These are phyloP conservation scores for Adansonia gregorii DNA, from an alignment of 441 rosid genomes.

Conservation along the genomic window DNA sequence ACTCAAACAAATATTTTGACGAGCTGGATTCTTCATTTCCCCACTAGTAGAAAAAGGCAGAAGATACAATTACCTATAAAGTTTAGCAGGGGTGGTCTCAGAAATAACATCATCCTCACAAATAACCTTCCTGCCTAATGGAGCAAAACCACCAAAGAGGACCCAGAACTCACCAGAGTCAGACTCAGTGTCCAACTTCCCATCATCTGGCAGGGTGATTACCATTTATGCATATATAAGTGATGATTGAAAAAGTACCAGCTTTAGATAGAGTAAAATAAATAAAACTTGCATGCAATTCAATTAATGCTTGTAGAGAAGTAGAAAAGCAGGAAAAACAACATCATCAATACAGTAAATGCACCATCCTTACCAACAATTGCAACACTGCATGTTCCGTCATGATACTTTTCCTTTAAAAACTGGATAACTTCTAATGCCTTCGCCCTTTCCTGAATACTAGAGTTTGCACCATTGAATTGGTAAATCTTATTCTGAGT, in stretches of 20 bases:
- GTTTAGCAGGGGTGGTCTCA: slow-evolving; percentile 76
- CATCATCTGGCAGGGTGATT: slow-evolving; percentile 67
- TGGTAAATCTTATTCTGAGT: slow-evolving; percentile 81
- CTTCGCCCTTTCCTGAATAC: slow-evolving; percentile 98
- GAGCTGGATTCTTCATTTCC: slow-evolving; percentile 1
- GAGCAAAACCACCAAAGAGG: slow-evolving; percentile 98
- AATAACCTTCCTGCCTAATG: slow-evolving; percentile 85
- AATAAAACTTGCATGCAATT: neutral
- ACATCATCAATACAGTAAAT: slow-evolving; percentile 23
- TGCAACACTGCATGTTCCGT: slow-evolving; percentile 83
- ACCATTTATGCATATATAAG: slow-evolving; percentile 26
- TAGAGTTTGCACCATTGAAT: slow-evolving; percentile 97
- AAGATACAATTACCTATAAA: slow-evolving; percentile 60
- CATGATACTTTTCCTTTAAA: slow-evolving; percentile 94
- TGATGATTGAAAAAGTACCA: slow-evolving; percentile 8
- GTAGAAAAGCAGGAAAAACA: slow-evolving; percentile 11
- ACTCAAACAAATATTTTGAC: slow-evolving; percentile 2
- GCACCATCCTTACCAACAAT: slow-evolving; percentile 77
- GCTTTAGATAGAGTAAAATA: neutral
- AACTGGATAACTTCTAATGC: slow-evolving; percentile 96
- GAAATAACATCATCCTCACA: slow-evolving; percentile 75
- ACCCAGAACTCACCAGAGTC: slow-evolving; percentile 99
- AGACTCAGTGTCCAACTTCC: slow-evolving; percentile 95
- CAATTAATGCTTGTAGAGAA: neutral
- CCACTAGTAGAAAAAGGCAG: slow-evolving; percentile 13